Percentiles rank a stretch among this genome's conserved stretches.
phyloP scores from a whole-genome alignment of 768 basidiomycete genomes.

The Boletus speciosus region DNA sequence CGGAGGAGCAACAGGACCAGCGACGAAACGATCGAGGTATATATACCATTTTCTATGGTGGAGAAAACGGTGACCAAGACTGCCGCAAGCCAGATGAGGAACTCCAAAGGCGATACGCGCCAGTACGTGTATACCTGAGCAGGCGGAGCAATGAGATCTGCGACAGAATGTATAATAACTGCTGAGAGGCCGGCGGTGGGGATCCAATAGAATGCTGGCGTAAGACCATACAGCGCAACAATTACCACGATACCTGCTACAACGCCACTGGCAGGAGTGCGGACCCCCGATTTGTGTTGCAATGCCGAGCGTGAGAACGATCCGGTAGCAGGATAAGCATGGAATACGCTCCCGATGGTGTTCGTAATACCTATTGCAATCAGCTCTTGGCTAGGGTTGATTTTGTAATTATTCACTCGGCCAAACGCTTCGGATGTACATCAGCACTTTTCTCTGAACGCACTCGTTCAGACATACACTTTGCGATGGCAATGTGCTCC shows the following conservation, averaged over 20 bases:
- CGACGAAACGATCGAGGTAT: slow-evolving; percentile 80
- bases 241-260: slow-evolving; percentile 84
- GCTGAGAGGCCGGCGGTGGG: slow-evolving; percentile 82
- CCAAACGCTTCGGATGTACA: slow-evolving; percentile 70
- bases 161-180: slow-evolving; percentile 91
- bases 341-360: slow-evolving; percentile 84
- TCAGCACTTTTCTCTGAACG: slow-evolving; percentile 8
- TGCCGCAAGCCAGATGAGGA: slow-evolving; percentile 81
- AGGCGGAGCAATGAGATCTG: slow-evolving; percentile 83
- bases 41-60: slow-evolving; percentile 92
- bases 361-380: slow-evolving; percentile 98
- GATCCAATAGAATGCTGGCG: slow-evolving; percentile 90
- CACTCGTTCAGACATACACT: slow-evolving; percentile 51
- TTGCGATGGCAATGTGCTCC: slow-evolving; percentile 97
- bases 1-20: slow-evolving; percentile 78
- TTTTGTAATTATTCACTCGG: slow-evolving; percentile 91
- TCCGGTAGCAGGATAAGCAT: slow-evolving; percentile 93
- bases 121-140: slow-evolving; percentile 82
- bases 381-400: slow-evolving; percentile 90
- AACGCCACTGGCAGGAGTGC: slow-evolving; percentile 89
- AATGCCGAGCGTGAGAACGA: slow-evolving; percentile 98
- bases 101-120: slow-evolving; percentile 92
- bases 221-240: slow-evolving; percentile 91
- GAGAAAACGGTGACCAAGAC: slow-evolving; percentile 90
- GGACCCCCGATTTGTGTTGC: slow-evolving; percentile 95